Percentiles rank a stretch among this genome's conserved stretches.
These are phyloP conservation scores for Rhododendron vialii DNA, from an alignment of 148 eudicot genomes.

Conservation along the genomic window DNA sequence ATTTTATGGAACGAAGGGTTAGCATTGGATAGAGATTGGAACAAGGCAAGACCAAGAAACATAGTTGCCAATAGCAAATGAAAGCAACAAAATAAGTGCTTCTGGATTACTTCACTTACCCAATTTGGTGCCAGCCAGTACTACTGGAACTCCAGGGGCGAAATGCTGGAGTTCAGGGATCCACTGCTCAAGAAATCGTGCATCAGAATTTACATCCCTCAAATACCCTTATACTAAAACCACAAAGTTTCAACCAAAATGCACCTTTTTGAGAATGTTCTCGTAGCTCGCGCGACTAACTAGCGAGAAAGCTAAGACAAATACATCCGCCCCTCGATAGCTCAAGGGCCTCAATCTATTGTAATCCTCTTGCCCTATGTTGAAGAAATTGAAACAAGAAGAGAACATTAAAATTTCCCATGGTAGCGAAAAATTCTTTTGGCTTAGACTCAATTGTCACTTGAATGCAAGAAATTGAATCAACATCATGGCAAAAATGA, in stretches of 20 bases:
- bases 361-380: conserved; percentile 92
- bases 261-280: conserved; percentile 85
- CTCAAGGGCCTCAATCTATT: conserved; percentile 92
- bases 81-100: background rate
- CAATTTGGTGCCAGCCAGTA: conserved; percentile 90
- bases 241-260: conserved; percentile 6
- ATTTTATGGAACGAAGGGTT: background rate
- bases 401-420: conserved; percentile 3
- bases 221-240: background rate
- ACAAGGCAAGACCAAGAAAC: conserved; percentile 3
- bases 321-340: conserved; percentile 94
- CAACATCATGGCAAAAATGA: background rate
- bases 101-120: conserved; percentile 43
- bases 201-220: conserved; percentile 19
- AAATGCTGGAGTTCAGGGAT: conserved; percentile 98
- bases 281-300: conserved; percentile 99
- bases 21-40: background rate
- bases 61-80: background rate
- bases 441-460: background rate
- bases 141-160: conserved; percentile 94
- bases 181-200: conserved; percentile 63
- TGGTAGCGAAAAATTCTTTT: conserved; percentile 1
- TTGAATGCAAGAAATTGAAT: background rate
- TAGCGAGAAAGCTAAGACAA: conserved; percentile 91
- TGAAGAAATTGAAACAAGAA: conserved; percentile 8